Conservation (phyloP, 106 monocot genomes). For the Alisma plantagoaquatica region DNA sequence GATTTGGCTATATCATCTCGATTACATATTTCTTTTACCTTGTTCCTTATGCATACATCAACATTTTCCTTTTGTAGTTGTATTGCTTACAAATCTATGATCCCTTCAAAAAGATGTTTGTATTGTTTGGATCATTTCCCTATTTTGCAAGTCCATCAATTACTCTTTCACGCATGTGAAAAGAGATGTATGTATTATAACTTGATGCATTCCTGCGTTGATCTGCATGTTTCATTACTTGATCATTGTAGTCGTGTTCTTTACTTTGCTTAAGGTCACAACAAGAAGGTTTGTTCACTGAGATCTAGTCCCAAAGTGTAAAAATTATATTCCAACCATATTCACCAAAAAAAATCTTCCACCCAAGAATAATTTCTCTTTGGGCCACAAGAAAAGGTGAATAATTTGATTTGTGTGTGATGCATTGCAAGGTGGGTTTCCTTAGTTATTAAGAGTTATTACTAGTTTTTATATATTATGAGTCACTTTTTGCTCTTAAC, state of each 20-base stretch:
- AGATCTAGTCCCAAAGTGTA: no score
- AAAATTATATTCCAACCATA: no score
- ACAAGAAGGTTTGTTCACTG: constrained; percentile 79
- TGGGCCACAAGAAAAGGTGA: no score
- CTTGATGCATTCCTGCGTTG: constrained; percentile 89
- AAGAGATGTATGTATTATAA: constrained; percentile 74
- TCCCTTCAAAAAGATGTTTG: neutral
- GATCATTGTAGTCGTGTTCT: constrained; percentile 72
- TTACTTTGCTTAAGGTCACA: constrained; percentile 86
- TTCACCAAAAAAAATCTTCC: no score
- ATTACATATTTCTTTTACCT: neutral
- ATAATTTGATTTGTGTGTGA: no score
- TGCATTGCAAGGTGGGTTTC: no score
- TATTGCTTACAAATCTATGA: no score
- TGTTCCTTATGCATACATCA: neutral
- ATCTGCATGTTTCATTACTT: constrained; percentile 71
- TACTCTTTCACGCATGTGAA: constrained; percentile 32
- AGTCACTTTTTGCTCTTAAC: no score
- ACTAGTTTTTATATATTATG: no score
- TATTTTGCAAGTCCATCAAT: neutral
- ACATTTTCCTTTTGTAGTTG: neutral
- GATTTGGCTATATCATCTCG: neutral
- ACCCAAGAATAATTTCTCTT: no score
- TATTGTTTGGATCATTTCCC: no score
- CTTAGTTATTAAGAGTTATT: no score